Evolutionary conservation across 2,329 filamentous ascomycete species (phyloP), one percentile per base, ranked within the genome.

Genomic region (Aspergillus arachidicola): DNA sequence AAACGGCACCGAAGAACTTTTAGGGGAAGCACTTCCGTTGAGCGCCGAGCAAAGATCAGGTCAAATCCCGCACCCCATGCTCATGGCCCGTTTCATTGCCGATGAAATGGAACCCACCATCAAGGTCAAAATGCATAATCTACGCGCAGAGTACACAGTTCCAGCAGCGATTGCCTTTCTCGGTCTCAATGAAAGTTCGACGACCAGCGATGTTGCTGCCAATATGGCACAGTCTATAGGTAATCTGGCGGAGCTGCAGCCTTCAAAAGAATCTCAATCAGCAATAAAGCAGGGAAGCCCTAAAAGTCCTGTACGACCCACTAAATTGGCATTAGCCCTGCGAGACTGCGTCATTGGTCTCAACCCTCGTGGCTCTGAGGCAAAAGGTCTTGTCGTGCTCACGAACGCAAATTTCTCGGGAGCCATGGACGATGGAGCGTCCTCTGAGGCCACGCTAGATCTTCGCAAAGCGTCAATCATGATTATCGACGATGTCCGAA

Each of bases 71-170:
- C 69, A 78, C 19, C 88, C 89, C 0, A 92, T 94, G 67, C 76
- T 98, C 59, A 97, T 96, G 89, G 87, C 91, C 63, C 87, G 95
- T 57, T 91, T 97, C 80, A 91, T 99, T 68, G 93, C 93, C 0
- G 94, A 98, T 74, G 94, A 98, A 74, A 92, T 96, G 79, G 94
- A 98, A 67, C 94, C 96, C 0, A 89, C 92, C 7, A 83, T 97
- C 68, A 97, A 96, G 75, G 77, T 97, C 62, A 96, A 96, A 74
- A 80, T 98, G 48, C 91, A 91, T 76, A 93, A 96, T 65, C 70
- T 96, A 5, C 90, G 88, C 63, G 78, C 93, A n/a, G 96, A 99
- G 74, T 99, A 99, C 75, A 90, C 90, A 19, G 91, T 98, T 4
- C 86, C 92, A 0, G 92, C 91, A 0, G 77, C 97, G 0, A 90